Conservation (phyloP, 306 rosid species). For the Ormosia emarginata region DNA sequence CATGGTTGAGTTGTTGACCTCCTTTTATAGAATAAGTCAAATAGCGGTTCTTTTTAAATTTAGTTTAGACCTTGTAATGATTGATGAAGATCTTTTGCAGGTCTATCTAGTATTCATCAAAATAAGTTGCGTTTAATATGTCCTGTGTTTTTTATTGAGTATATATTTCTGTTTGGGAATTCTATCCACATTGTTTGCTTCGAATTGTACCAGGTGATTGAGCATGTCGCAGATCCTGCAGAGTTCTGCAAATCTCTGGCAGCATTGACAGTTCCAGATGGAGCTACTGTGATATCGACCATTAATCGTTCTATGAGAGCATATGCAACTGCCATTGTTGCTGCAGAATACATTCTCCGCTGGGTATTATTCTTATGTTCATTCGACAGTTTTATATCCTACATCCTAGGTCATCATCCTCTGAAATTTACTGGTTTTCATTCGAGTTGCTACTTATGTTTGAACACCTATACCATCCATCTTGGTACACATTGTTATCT, state of each 20-base stretch:
- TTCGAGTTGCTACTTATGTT: neutral
- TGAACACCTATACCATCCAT: neutral
- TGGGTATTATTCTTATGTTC: slow-evolving; percentile 56
- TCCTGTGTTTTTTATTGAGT: neutral
- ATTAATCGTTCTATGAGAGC: slow-evolving; percentile 88
- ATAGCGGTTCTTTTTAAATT: neutral
- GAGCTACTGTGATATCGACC: slow-evolving; percentile 84
- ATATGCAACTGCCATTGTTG: slow-evolving; percentile 78
- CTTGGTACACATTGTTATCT: neutral
- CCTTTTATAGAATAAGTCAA: neutral
- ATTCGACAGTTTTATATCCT: neutral
- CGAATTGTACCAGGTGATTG: slow-evolving; percentile 61
- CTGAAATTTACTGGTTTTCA: neutral
- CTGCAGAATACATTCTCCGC: slow-evolving; percentile 82
- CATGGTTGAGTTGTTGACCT: neutral
- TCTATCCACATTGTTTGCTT: neutral
- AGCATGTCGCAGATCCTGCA: slow-evolving; percentile 91
- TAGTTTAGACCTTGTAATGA: neutral
- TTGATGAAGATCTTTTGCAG: neutral
- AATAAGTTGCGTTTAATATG: neutral
- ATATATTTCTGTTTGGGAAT: slow-evolving; percentile 4
- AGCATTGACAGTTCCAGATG: slow-evolving; percentile 62
- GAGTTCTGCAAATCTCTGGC: slow-evolving; percentile 88
- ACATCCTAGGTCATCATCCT: too few species aligned
- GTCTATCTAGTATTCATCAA: neutral